These are phyloP conservation scores for Xylogone sp. DNA, from an alignment of 2,329 filamentous ascomycete genomes.

Conservation along the genomic window DNA sequence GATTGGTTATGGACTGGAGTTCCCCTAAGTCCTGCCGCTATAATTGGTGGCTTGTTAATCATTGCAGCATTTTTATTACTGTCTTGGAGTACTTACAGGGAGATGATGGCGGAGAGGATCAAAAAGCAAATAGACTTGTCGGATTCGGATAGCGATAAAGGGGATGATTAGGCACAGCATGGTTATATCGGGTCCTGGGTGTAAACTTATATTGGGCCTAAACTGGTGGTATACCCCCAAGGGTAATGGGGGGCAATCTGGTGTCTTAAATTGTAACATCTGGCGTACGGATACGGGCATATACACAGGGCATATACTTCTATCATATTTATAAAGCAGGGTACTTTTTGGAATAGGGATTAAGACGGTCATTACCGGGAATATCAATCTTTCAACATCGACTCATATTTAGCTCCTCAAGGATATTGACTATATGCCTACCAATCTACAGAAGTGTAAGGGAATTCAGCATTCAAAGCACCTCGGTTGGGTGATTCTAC, in stretches of 20 bases:
- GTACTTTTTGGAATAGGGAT: too few relatives aligned
- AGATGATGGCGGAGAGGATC: slow-evolving; percentile 81
- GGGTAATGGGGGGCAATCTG: neutral
- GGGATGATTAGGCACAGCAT: slow-evolving; percentile 29
- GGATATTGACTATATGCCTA: too few relatives aligned
- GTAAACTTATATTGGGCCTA: neutral
- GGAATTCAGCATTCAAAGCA: neutral
- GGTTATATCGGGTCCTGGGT: neutral
- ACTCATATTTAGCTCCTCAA: too few relatives aligned
- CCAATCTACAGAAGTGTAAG: neutral
- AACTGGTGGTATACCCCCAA: neutral
- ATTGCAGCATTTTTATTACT: slow-evolving; percentile 83
- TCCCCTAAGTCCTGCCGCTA: slow-evolving; percentile 68
- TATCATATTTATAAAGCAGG: neutral
- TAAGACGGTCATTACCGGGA: too few relatives aligned
- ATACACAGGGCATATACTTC: neutral
- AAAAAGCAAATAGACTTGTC: slow-evolving; percentile 46
- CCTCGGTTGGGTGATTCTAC: too few relatives aligned
- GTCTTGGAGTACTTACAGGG: slow-evolving; percentile 86
- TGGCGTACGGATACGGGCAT: neutral
- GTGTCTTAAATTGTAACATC: neutral
- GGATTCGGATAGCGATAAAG: slow-evolving; percentile 41
- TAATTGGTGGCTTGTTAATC: slow-evolving; percentile 82
- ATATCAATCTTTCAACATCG: too few relatives aligned
- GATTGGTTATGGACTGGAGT: slow-evolving; percentile 84